phyloP scores from a whole-genome alignment of 805 yeast genomes.

The Wickerhamiella lipophila region DNA sequence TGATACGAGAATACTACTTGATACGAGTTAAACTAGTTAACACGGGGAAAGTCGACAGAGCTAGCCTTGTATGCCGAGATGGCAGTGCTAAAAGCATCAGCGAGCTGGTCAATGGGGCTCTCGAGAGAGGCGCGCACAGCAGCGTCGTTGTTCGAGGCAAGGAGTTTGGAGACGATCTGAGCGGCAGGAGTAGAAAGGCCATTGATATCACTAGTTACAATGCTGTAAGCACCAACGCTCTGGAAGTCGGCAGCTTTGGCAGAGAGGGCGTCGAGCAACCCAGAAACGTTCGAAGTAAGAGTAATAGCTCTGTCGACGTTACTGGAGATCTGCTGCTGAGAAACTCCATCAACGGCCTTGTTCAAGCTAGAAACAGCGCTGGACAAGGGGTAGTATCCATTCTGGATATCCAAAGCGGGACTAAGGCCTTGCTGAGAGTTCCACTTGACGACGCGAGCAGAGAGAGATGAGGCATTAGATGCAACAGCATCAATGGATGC shows the following conservation, averaged over 20 bases:
- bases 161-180: slow-evolving; percentile 13
- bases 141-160: slow-evolving; percentile 1
- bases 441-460: slow-evolving; percentile 13
- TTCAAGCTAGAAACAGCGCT: slow-evolving; percentile 12
- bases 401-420: slow-evolving; percentile 26
- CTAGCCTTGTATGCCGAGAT: slow-evolving; percentile 12
- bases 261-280: slow-evolving; percentile 18
- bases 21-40: background rate
- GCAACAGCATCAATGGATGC: slow-evolving; percentile 19
- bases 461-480: slow-evolving; percentile 38
- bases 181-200: slow-evolving; percentile 13
- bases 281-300: slow-evolving; percentile 14
- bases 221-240: slow-evolving; percentile 18
- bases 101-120: background rate
- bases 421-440: slow-evolving; percentile 18
- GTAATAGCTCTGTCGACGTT: slow-evolving; percentile 3
- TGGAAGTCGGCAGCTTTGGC: slow-evolving; percentile 21
- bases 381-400: slow-evolving; percentile 12
- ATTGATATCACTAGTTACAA: slow-evolving; percentile 17
- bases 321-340: slow-evolving; percentile 13
- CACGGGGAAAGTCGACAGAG: slow-evolving; percentile 3
- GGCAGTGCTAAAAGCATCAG: slow-evolving; percentile 12
- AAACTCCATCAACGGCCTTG: slow-evolving; percentile 8
- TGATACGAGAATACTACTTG: no score
- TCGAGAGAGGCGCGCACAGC: background rate